A percentile compares a stretch with the other conserved stretches of the same genome.
Evolutionary conservation across 2,329 filamentous ascomycete genomes (phyloP).

Genomic region (Metarhizium brunneum): DNA sequence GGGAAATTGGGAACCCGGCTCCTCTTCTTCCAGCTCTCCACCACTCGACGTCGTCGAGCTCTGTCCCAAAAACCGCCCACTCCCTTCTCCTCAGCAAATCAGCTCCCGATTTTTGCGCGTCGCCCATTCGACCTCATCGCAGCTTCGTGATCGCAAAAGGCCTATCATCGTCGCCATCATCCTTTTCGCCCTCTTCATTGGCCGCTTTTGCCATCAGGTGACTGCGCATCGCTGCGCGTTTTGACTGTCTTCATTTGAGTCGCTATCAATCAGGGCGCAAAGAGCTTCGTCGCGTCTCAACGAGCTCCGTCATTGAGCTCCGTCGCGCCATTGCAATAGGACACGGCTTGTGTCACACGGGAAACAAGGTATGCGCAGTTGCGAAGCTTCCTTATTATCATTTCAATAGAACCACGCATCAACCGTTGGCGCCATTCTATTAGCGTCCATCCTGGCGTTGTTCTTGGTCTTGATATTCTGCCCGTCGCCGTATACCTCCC

Average conservation of each 20-base stretch:
- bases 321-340: conserved; percentile 7
- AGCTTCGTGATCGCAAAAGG: conserved; percentile 30
- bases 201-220: conserved; percentile 40
- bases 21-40: conserved; percentile 1
- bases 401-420: not conserved
- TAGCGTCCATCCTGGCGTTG: not conserved
- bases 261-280: conserved; percentile 15
- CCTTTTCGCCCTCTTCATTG: conserved; percentile 36
- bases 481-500: not conserved
- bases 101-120: conserved; percentile 30
- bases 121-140: conserved; percentile 23
- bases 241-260: conserved; percentile 12
- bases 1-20: not conserved
- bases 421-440: not conserved
- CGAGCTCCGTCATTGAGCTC: conserved; percentile 7
- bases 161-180: conserved; percentile 43
- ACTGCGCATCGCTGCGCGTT: conserved; percentile 22
- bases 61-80: conserved; percentile 11
- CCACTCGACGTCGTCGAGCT: conserved; percentile 2
- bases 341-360: conserved; percentile 4
- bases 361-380: conserved; percentile 2
- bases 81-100: conserved; percentile 35
- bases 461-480: not conserved
- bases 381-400: not conserved
- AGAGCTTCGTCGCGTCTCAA: conserved; percentile 10